A percentile compares a stretch with the other conserved stretches of the same genome.
Evolutionary conservation across 371 early-diverging fungal species (phyloP).

Genomic region (Lichtheimia corymbifera): DNA sequence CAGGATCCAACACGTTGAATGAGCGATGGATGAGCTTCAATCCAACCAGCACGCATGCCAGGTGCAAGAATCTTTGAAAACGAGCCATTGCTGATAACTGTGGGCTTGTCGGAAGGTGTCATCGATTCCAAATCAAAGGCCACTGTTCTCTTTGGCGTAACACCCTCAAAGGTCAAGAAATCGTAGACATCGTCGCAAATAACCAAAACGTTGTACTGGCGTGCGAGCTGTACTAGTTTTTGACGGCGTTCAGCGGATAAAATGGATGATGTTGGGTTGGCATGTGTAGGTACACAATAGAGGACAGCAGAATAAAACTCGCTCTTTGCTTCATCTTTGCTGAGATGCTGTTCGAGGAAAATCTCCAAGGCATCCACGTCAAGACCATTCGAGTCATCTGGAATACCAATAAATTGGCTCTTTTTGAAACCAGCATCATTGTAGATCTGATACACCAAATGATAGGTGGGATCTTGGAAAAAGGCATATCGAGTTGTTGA

Average conservation of each 20-base stretch:
- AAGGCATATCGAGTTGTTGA: conserved; percentile 31
- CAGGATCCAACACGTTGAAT: conserved; percentile 29
- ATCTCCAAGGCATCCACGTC: conserved; percentile 23
- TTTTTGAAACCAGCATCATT: conserved; percentile 39
- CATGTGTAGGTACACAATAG: conserved; percentile 63
- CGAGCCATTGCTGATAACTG: conserved; percentile 44
- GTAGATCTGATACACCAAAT: conserved; percentile 53
- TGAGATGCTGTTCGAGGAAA: conserved; percentile 12
- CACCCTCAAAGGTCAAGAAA: conserved; percentile 38
- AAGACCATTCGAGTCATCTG: conserved; percentile 29
- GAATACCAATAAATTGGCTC: conserved; percentile 36
- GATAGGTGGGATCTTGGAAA: conserved; percentile 66
- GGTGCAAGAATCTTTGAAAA: conserved; percentile 47
- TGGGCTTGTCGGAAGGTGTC: conserved; percentile 13
- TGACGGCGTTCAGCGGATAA: conserved; percentile 37
- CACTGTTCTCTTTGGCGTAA: conserved; percentile 23
- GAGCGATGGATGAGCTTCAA: conserved; percentile 29
- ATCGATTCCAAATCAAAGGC: conserved; percentile 34
- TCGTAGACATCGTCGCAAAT: conserved; percentile 71
- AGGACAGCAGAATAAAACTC: conserved; percentile 34
- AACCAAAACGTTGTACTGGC: conserved; percentile 52
- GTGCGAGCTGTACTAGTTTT: conserved; percentile 46
- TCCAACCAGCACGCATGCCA: conserved; percentile 40
- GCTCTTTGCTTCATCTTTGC: neutral
- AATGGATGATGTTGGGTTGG: conserved; percentile 55